Percentiles rank a stretch among this genome's conserved stretches.
These are phyloP conservation scores for Aspergillus ibericus DNA, from an alignment of 2,329 filamentous ascomycete species.

Conservation along the genomic window DNA sequence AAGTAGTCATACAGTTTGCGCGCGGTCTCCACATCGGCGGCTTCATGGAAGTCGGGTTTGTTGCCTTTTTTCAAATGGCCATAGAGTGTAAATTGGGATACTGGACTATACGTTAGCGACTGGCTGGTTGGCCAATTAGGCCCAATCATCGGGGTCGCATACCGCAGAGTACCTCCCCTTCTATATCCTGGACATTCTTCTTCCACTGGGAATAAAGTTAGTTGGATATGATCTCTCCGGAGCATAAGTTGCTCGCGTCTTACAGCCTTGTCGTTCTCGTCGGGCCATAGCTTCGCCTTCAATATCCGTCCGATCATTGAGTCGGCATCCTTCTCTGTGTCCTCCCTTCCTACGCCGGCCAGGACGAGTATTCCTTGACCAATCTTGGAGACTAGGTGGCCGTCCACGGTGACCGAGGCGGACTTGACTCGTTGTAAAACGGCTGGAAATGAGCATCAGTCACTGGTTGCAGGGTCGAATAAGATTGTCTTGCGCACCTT, in stretches of 20 bases:
- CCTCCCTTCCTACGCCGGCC: conserved; percentile 84
- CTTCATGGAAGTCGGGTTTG: conserved; percentile 92
- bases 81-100: conserved; percentile 94
- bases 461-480: neutral
- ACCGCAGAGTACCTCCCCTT: conserved; percentile 94
- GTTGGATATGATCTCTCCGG: neutral
- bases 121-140: neutral
- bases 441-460: conserved; percentile 54
- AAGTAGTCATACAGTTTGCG: conserved; percentile 82
- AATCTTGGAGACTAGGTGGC: conserved; percentile 85
- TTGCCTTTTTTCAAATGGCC: conserved; percentile 93
- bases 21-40: conserved; percentile 75
- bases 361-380: conserved; percentile 87
- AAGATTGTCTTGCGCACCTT: conserved; percentile 33
- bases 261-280: conserved; percentile 68
- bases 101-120: conserved; percentile 47
- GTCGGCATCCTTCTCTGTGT: conserved; percentile 85
- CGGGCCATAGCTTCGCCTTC: conserved; percentile 90
- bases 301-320: conserved; percentile 80
- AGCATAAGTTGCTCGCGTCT: neutral
- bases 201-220: conserved; percentile 74
- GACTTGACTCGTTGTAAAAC: conserved; percentile 92
- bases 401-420: conserved; percentile 92
- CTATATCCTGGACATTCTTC: conserved; percentile 79
- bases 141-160: conserved; percentile 32